Evolutionary conservation across 2,329 filamentous ascomycete species (phyloP).

Genomic region (Neurospora sp.): DNA sequence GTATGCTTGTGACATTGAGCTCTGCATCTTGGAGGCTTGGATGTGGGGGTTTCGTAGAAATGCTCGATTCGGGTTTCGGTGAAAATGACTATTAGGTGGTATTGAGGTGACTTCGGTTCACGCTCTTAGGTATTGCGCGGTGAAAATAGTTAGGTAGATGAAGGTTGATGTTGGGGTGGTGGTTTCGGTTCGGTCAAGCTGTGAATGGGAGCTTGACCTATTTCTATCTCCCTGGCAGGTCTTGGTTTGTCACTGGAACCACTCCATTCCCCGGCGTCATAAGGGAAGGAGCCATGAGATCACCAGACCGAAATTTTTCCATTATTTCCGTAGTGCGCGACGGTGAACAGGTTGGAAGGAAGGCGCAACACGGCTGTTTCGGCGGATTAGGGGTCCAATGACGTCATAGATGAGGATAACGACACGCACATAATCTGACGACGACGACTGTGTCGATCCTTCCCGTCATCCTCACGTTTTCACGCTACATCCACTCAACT

Average conservation of each 20-base stretch:
- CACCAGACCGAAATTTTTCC: neutral
- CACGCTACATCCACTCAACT: neutral
- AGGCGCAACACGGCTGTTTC: neutral
- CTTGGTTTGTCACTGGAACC: neutral
- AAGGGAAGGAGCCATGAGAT: neutral
- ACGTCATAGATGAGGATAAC: neutral
- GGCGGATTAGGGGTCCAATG: neutral
- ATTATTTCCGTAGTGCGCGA: neutral
- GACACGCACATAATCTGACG: neutral
- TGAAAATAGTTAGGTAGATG: neutral
- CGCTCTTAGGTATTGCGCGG: neutral
- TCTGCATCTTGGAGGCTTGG: neutral
- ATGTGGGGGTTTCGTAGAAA: neutral
- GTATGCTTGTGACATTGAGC: neutral
- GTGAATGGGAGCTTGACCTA: neutral
- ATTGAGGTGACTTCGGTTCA: neutral
- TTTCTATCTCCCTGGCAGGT: neutral
- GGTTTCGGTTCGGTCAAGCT: neutral
- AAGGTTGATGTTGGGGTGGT: neutral
- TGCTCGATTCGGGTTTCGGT: neutral
- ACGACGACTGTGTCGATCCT: neutral
- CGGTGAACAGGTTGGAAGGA: neutral
- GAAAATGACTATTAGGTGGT: neutral
- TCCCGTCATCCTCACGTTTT: neutral
- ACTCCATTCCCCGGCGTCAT: neutral